Conservation (phyloP, 1,284 basidiomycete species). For the Rhodofomes roseus region DNA sequence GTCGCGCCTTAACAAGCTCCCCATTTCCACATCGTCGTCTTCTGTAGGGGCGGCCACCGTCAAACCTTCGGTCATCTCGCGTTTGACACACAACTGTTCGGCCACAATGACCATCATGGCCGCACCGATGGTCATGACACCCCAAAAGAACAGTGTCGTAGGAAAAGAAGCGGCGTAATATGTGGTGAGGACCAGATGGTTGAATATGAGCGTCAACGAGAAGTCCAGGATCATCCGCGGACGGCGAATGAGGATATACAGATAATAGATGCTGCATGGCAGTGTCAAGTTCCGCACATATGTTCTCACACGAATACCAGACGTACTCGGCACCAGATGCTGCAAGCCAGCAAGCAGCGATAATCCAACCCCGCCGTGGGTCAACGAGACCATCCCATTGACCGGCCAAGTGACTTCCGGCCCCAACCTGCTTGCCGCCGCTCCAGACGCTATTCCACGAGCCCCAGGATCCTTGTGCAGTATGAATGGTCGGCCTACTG, state of each 20-base stretch:
- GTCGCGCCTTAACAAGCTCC: constrained; percentile 38
- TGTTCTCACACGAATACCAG: not conserved
- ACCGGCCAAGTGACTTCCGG: constrained; percentile 46
- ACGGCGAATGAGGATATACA: constrained; percentile 84
- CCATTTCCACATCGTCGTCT: constrained; percentile 55
- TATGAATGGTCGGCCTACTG: constrained; percentile 69
- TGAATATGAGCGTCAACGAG: constrained; percentile 83
- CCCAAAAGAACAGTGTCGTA: constrained; percentile 88
- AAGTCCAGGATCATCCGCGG: constrained; percentile 96
- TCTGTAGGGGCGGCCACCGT: constrained; percentile 45
- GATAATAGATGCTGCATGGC: constrained; percentile 70
- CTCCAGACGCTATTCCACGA: constrained; percentile 73
- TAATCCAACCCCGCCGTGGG: constrained; percentile 80
- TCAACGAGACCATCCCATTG: constrained; percentile 64
- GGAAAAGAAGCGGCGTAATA: constrained; percentile 89
- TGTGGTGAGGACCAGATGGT: constrained; percentile 88
- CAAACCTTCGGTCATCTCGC: constrained; percentile 90
- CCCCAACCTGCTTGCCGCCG: constrained; percentile 66
- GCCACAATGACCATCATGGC: constrained; percentile 76
- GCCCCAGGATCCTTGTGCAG: constrained; percentile 58
- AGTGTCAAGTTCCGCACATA: constrained; percentile 5
- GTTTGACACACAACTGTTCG: constrained; percentile 88
- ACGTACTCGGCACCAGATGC: constrained; percentile 81
- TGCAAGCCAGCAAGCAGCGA: constrained; percentile 79
- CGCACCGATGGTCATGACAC: constrained; percentile 70